These are phyloP conservation scores for Vaccinium macrocarpon DNA, from an alignment of 148 eudicot genomes.

Conservation along the genomic window DNA sequence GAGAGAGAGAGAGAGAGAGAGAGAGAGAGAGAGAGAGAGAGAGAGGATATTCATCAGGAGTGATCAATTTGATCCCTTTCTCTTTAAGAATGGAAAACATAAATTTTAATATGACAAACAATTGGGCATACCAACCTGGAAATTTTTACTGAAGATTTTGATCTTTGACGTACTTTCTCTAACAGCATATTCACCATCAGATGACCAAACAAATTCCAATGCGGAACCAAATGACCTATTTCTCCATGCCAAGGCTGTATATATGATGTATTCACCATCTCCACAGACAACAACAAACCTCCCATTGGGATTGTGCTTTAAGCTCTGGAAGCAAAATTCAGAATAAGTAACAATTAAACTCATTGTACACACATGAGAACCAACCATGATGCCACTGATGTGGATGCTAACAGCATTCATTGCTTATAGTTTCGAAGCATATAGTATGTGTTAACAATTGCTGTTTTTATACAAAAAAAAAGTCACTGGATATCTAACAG, in stretches of 20 bases:
- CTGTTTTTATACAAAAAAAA: not conserved
- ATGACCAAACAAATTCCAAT: conserved; percentile 92
- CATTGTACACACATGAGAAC: not conserved
- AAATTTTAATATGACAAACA: not conserved
- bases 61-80: not conserved
- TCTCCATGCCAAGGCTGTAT: conserved; percentile 95
- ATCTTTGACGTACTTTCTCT: conserved; percentile 98
- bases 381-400: not conserved
- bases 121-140: conserved; percentile 58
- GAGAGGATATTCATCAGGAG: not conserved
- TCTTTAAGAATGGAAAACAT: not conserved
- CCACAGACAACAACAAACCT: conserved; percentile 99
- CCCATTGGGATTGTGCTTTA: conserved; percentile 98
- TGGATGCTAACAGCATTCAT: not conserved
- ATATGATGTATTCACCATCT: conserved; percentile 90
- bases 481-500: not conserved
- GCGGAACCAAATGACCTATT: conserved; percentile 94
- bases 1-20: too few species aligned
- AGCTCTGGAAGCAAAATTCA: conserved; percentile 46
- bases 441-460: not conserved
- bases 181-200: conserved; percentile 95
- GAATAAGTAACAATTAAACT: not conserved
- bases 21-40: not conserved
- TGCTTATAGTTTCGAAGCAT: conserved; percentile 1
- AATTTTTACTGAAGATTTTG: conserved; percentile 80